A percentile compares a stretch with the other conserved stretches of the same genome.
Evolutionary conservation across 140 eudicot genomes (phyloP).

Genomic region (Senecio squalidus): DNA sequence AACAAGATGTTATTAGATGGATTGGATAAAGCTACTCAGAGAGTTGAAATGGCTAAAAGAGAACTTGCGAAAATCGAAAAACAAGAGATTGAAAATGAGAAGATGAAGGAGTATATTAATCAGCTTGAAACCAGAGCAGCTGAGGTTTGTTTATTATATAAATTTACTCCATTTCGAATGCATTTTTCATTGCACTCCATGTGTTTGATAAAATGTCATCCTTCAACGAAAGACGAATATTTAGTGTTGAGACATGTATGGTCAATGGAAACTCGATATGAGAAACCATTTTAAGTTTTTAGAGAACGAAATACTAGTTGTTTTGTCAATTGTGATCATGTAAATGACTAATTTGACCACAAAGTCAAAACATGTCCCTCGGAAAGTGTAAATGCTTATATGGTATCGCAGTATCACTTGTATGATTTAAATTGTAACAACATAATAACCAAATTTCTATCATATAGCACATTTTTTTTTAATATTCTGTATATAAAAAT

Average conservation of each 20-base stretch:
- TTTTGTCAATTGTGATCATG: neutral
- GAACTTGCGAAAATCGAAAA: constrained; percentile 71
- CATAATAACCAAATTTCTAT: neutral
- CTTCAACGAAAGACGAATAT: too few species aligned
- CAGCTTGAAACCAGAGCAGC: constrained; percentile 76
- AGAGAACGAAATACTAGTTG: neutral
- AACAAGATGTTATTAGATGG: constrained; percentile 75
- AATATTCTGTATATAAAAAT: too few species aligned
- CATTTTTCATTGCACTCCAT: too few species aligned
- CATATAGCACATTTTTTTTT: neutral
- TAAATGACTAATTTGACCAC: neutral
- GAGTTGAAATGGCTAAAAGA: constrained; percentile 75
- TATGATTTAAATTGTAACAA: neutral
- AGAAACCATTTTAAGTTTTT: neutral
- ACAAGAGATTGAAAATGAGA: constrained; percentile 61
- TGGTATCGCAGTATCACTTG: neutral
- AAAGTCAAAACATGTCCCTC: neutral
- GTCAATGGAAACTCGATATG: too few species aligned
- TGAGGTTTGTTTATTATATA: constrained; percentile 41
- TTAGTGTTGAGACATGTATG: too few species aligned
- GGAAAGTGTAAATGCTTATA: neutral
- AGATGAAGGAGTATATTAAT: constrained; percentile 49
- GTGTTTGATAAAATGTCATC: too few species aligned
- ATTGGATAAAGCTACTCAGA: constrained; percentile 62
- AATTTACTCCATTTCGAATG: neutral